These are phyloP conservation scores for Ceratocystis eucalypticola DNA, from an alignment of 2,329 filamentous ascomycete species.

Conservation along the genomic window DNA sequence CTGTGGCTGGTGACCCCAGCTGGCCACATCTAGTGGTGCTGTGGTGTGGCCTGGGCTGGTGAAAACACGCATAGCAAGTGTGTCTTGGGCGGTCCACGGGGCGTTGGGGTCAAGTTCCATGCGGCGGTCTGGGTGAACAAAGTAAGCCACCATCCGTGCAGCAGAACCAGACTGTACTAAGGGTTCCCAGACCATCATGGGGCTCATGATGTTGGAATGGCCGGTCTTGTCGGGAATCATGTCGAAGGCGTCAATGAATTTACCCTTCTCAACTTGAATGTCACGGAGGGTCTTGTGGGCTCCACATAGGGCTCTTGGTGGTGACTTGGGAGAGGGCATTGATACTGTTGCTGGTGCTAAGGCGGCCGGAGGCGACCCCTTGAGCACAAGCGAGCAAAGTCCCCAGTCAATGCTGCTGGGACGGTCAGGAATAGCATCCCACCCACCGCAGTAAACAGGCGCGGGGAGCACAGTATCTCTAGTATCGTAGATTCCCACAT, in stretches of 20 bases:
- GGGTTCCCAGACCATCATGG: conserved; percentile 13
- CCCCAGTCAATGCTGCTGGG: conserved; percentile 7
- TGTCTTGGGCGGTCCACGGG: conserved; percentile 7
- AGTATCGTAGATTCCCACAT: conserved; percentile 7
- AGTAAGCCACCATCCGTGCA: conserved; percentile 12
- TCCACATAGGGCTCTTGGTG: not conserved
- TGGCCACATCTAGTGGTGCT: not conserved
- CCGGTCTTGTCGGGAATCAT: conserved; percentile 9
- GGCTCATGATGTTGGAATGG: conserved; percentile 5
- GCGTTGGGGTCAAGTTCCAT: not conserved
- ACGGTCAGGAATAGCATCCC: not conserved
- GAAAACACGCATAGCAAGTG: conserved; percentile 6
- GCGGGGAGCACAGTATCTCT: not conserved
- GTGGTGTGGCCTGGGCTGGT: conserved; percentile 11
- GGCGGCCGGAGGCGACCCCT: not conserved
- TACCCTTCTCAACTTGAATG: not conserved
- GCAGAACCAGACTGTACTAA: not conserved
- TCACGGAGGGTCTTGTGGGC: not conserved
- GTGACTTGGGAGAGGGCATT: not conserved
- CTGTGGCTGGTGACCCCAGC: conserved; percentile 2
- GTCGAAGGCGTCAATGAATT: conserved; percentile 2
- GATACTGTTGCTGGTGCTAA: not conserved
- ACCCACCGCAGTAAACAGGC: conserved; percentile 3
- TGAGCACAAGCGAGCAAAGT: not conserved
- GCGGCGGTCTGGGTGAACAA: conserved; percentile 5